Conservation (phyloP, 352 stramenopile species). For the Globisporangium mamillatum region DNA sequence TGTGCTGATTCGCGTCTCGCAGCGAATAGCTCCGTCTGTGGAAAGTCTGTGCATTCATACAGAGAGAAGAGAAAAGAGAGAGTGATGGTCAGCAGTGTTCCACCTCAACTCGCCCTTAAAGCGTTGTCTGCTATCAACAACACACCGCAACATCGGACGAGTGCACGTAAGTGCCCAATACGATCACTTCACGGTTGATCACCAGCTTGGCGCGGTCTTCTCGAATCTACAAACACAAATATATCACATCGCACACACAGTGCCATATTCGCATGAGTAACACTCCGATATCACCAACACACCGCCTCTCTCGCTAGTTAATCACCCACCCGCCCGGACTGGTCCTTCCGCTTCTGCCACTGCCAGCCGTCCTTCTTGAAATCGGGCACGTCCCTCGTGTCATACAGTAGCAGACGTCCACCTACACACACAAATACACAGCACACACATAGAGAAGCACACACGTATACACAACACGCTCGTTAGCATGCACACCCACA, state of each 20-base stretch:
- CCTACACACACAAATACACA: constrained; percentile 25
- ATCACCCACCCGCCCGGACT: constrained; percentile 48
- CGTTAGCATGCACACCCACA: neutral
- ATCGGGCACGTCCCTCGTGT: constrained; percentile 52
- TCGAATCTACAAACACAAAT: constrained; percentile 35
- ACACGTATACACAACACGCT: neutral
- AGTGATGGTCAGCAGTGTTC: too few relatives aligned
- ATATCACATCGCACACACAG: neutral
- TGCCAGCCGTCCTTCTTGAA: constrained; percentile 87
- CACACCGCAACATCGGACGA: constrained; percentile 64
- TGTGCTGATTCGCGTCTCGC: constrained; percentile 56
- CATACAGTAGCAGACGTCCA: constrained; percentile 70
- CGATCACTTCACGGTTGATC: constrained; percentile 78
- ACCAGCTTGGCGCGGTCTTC: constrained; percentile 85
- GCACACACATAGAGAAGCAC: neutral
- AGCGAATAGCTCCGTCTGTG: constrained; percentile 82
- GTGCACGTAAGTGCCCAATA: constrained; percentile 83
- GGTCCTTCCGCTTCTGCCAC: constrained; percentile 87
- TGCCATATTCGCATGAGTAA: neutral
- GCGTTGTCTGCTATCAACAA: constrained; percentile 3
- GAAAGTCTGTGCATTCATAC: constrained; percentile 47
- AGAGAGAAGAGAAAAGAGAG: too few relatives aligned
- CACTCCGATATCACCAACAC: neutral
- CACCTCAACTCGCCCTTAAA: too few relatives aligned
- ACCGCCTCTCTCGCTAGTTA: neutral